Evolutionary conservation across 2,329 filamentous ascomycete species (phyloP), one percentile per base, ranked within the genome.

Genomic region (Paecilomyces formosus): DNA sequence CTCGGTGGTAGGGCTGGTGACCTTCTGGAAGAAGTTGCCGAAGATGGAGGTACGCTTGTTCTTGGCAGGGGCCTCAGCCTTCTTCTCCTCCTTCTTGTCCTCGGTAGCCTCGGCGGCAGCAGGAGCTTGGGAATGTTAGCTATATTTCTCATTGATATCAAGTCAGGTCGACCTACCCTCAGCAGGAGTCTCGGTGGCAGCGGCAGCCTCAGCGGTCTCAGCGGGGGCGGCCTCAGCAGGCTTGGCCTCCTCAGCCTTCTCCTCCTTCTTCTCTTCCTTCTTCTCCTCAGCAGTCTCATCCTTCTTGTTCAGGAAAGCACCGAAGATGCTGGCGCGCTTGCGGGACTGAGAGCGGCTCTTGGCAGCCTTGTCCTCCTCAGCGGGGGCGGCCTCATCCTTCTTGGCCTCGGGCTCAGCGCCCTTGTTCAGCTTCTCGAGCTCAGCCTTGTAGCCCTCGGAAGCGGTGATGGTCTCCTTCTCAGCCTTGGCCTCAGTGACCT

Each of bases 21-120:
- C 74, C 82, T 93, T 93, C 83, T 90, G 88, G 76, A 82, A 83
- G 72, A 90, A 86, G 70, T 85, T 87, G 68, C 85, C 85, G 77
- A 95, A 95, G 69, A 92, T 87, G 65, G 90, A 94, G 76, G 86
- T 86, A 75, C 91, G 89, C 89, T 95, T 96, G 76, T 77, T 85
- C 60, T 78, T 79, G 63, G 79, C 80, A 65, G 76, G 76, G 60
- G 74, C 76, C 60, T 78, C 78, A 57, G 77, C 68, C 60, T 72
- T 74, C 64, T 67, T 66, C 54, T 73, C 69, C 51, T 74, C 69
- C 59, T 77, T 77, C 66, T 64, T 64, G 59, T 70, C 66, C 57
- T 70, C 65, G 15, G 63, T 61, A 31, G 52, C 54, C 56, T 63
- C 60, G 59, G 65, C 64, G 64, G 72, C 76, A 64, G 72, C 76